These are phyloP conservation scores for Pseudozyma pruni DNA, from an alignment of 1,284 basidiomycete genomes.

Conservation along the genomic window DNA sequence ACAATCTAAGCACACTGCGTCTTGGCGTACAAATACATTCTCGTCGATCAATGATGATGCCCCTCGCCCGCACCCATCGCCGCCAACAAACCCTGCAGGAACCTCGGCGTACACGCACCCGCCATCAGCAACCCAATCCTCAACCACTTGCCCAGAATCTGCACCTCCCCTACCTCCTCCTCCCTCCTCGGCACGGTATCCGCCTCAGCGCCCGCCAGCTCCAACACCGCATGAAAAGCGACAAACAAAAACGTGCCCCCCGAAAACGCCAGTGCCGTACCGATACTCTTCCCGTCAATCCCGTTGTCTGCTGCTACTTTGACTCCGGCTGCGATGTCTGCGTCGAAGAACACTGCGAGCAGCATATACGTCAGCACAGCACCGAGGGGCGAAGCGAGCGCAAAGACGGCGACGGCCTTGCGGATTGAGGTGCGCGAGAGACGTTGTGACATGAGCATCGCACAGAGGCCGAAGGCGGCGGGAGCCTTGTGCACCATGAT, in stretches of 20 bases:
- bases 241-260: slow-evolving; percentile 95
- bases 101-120: slow-evolving; percentile 34
- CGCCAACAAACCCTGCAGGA: slow-evolving; percentile 22
- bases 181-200: slow-evolving; percentile 9
- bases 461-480: slow-evolving; percentile 62
- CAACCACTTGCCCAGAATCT: slow-evolving; percentile 37
- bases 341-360: slow-evolving; percentile 25
- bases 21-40: slow-evolving; percentile 38
- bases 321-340: background rate
- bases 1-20: background rate
- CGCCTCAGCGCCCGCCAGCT: slow-evolving; percentile 49
- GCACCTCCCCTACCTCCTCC: slow-evolving; percentile 13
- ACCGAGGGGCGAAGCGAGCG: slow-evolving; percentile 54
- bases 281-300: slow-evolving; percentile 70
- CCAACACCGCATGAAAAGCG: slow-evolving; percentile 74
- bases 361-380: slow-evolving; percentile 49
- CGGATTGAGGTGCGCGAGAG: slow-evolving; percentile 46
- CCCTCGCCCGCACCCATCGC: slow-evolving; percentile 7
- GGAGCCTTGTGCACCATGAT: slow-evolving; percentile 68
- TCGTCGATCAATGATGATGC: slow-evolving; percentile 38
- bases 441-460: slow-evolving; percentile 60
- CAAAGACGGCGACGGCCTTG: slow-evolving; percentile 54
- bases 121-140: slow-evolving; percentile 25
- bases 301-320: background rate
- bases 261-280: slow-evolving; percentile 80